A percentile compares a stretch with the other conserved stretches of the same genome.
These are phyloP conservation scores for Persicaria tinctoria DNA, from an alignment of 148 eudicot species.

Conservation along the genomic window DNA sequence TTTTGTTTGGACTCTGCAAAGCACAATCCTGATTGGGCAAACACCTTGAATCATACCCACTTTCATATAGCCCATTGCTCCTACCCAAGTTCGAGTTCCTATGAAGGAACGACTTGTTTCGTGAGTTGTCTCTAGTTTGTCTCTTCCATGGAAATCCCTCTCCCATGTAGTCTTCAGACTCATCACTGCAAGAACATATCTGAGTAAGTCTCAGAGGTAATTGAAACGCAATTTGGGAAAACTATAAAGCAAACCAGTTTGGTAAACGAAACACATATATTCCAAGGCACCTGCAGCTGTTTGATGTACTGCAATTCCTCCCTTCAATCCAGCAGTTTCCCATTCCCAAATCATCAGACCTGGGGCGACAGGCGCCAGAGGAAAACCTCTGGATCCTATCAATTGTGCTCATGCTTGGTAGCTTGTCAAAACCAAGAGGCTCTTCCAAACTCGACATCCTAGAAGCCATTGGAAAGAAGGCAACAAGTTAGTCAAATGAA, in stretches of 20 bases:
- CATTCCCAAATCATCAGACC: constrained; percentile 55
- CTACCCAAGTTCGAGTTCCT: constrained; percentile 51
- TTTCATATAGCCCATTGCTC: constrained; percentile 32
- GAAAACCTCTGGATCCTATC: constrained; percentile 69
- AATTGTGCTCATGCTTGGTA: constrained; percentile 69
- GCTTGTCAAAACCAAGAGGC: constrained; percentile 74
- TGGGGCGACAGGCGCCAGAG: constrained; percentile 62
- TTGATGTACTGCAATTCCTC: constrained; percentile 73
- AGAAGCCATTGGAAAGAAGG: constrained; percentile 19
- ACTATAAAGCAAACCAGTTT: not conserved
- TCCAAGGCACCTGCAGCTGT: constrained; percentile 53
- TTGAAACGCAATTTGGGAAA: not conserved
- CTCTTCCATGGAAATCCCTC: constrained; percentile 45
- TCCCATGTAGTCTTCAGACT: constrained; percentile 40
- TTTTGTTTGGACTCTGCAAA: constrained; percentile 33
- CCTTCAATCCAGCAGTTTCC: constrained; percentile 83
- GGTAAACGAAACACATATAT: not conserved
- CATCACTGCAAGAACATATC: constrained; percentile 49
- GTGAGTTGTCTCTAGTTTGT: constrained; percentile 32
- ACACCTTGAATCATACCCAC: constrained; percentile 24
- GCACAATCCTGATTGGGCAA: constrained; percentile 21
- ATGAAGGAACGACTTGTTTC: constrained; percentile 23
- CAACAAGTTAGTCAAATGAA: not conserved
- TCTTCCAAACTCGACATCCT: constrained; percentile 95
- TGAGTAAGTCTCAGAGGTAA: not conserved